Conservation (phyloP, 768 basidiomycete genomes). For the Calocybe indica region DNA sequence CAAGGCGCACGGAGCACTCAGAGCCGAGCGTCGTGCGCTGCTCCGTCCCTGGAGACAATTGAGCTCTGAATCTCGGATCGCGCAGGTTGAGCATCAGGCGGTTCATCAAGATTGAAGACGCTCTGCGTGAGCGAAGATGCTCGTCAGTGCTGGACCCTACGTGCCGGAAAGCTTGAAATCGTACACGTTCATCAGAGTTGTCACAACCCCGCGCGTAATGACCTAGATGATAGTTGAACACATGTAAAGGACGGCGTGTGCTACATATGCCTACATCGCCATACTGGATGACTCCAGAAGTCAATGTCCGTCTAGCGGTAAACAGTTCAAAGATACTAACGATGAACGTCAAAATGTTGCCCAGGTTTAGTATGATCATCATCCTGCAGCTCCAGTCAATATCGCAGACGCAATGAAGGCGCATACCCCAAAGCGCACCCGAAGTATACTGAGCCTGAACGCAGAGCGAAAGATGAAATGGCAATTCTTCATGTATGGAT, state of each 20-base stretch:
- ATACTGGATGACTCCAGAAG: neutral
- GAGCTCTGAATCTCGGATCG: conserved; percentile 11
- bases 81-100: conserved; percentile 26
- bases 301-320: neutral
- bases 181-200: conserved; percentile 17
- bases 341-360: conserved; percentile 18
- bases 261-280: neutral
- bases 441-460: conserved; percentile 35
- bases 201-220: conserved; percentile 16
- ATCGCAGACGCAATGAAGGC: neutral
- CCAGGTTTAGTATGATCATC: conserved; percentile 13
- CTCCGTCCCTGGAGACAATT: too few species aligned
- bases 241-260: too few species aligned
- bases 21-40: too few species aligned
- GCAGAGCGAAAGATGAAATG: neutral
- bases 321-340: conserved; percentile 6
- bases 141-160: neutral
- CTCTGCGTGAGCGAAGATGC: conserved; percentile 8
- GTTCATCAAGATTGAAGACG: conserved; percentile 24
- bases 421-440: conserved; percentile 15
- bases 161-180: neutral
- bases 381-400: conserved; percentile 8
- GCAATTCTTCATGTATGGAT: conserved; percentile 2
- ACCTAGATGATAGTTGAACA: neutral
- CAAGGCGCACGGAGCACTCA: too few species aligned